These are phyloP conservation scores for Daldinia decipiens DNA, from an alignment of 495 filamentous ascomycete species.

Conservation along the genomic window DNA sequence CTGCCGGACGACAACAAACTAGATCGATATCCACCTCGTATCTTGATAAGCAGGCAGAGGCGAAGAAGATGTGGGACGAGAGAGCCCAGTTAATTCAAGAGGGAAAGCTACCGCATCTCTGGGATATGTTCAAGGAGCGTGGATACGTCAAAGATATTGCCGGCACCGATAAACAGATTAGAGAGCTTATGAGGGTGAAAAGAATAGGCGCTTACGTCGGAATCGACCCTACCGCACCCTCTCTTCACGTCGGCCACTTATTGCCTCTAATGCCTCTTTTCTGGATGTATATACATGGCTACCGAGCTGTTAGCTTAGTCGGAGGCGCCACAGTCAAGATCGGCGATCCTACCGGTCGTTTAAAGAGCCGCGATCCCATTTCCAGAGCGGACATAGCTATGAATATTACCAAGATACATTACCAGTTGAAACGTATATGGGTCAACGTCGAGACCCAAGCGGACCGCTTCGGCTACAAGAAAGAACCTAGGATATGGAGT, in stretches of 20 bases:
- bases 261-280: conserved; percentile 93
- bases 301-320: conserved; percentile 76
- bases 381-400: conserved; percentile 64
- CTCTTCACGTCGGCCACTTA: conserved; percentile 92
- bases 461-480: conserved; percentile 67
- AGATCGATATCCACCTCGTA: conserved; percentile 50
- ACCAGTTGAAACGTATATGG: conserved; percentile 84
- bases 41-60: conserved; percentile 62
- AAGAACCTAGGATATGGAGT: conserved; percentile 66
- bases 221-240: conserved; percentile 90
- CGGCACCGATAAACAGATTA: conserved; percentile 72
- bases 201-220: conserved; percentile 86
- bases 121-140: conserved; percentile 78
- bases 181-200: conserved; percentile 73
- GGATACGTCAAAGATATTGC: conserved; percentile 82
- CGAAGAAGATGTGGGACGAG: conserved; percentile 65
- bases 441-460: conserved; percentile 72
- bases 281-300: conserved; percentile 91
- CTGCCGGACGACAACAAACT: conserved; percentile 19
- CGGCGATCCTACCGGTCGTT: conserved; percentile 86
- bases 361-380: conserved; percentile 71
- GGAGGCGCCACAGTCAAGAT: conserved; percentile 87
- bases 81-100: conserved; percentile 66
- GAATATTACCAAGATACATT: conserved; percentile 80
- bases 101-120: conserved; percentile 71